Base-by-base conservation (phyloP, 129 eudicot species). In the Artemisia argyi region DNA sequence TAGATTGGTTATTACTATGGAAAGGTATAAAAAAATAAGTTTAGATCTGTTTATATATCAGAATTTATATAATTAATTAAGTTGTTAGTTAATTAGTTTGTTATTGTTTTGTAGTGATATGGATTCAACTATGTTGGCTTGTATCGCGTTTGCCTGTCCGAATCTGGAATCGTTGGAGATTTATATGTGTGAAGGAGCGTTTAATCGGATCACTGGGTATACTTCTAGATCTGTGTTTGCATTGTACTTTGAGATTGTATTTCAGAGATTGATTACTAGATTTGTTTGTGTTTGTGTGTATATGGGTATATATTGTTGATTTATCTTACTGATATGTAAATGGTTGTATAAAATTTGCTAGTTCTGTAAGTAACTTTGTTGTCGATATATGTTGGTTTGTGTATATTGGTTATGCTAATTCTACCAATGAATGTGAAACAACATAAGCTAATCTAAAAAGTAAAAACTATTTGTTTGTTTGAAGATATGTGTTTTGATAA, bases 81-180 rank as follows among this genome's bases (percentile, higher is more conserved):
- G 62, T 9, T 57, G 15, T 20, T 18, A 44, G 19, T 20, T 3
- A 51, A 0, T 57, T 26, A 74, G 22, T 22, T 30, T 19, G 5
- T 78, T 59, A 83, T 32, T 54, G 12, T 56, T 73, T 79, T 84
- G 86, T 94, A 95, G 99, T 76, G 94, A 95, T 55, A 78, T 91
- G 84, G 96, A 95, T 82, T 84, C 97, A 14, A 95, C 97, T 16
- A 81, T 88, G 85, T 68, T 95, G 78, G 99, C 99, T 50, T 95
- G 99, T 83, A 91, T 95, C 76, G 99, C 99, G 0, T 95, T 95
- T 73, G 85, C 97, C 1, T 88, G 99, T 66, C 95, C 97, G 6
- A 81, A 83, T 73, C 74, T 95, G 61, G 89, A 95, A 70, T 81
- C 87, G 28, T 30, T 95, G 81, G 96, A 91, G 87, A 88, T 95